Evolutionary conservation across 345 rosid species (phyloP), one percentile per base, ranked within the genome.

Genomic region (Bruguiera sexangula): DNA sequence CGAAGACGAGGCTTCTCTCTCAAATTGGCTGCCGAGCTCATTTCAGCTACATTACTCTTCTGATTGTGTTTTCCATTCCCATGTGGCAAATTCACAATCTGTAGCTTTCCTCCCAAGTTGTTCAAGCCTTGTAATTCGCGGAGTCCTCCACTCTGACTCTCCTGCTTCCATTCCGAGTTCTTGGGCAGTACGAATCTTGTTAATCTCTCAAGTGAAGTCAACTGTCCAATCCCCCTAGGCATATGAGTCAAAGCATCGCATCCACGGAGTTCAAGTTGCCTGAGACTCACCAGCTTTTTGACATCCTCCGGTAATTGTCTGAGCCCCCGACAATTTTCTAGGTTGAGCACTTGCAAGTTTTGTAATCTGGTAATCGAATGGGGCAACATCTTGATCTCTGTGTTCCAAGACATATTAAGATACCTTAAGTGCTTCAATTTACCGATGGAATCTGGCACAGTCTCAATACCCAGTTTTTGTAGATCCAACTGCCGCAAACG

Each of bases 381-480:
- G 37, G 37, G 37, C 37, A 34, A 34, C 37, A 34, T 34, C 37
- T 34, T 34, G 10, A 34, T 34, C 37, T 34, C 37, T 0, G 10
- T 34, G 37, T 34, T 34, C 9, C 9, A 34, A 0, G 67, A 66
- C 6, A 73, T 39, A 37, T 73, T 53, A 7, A 82, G 83, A 69
- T 65, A 70, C 15, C 73, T 62, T 4, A 79, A n/a, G 51, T 76
- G 67, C 65, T 63, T 79, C 73, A 79, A 21, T 60, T 68, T 66
- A 18, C 56, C 15, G 2, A 76, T 55, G 11, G 21, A 31, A 37
- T 30, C 7, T 8, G 83, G 79, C 50, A 76, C 8, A 7, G 21
- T 66, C 20, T 71, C 76, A 1, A 73, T 7, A 34, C 37, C 37
- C 9, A 34, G 37, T 34, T 34, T 34, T 34, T 34, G 37, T 34